Base-by-base conservation (phyloP, 352 stramenopile species). In the Globisporangium apiculatum region DNA sequence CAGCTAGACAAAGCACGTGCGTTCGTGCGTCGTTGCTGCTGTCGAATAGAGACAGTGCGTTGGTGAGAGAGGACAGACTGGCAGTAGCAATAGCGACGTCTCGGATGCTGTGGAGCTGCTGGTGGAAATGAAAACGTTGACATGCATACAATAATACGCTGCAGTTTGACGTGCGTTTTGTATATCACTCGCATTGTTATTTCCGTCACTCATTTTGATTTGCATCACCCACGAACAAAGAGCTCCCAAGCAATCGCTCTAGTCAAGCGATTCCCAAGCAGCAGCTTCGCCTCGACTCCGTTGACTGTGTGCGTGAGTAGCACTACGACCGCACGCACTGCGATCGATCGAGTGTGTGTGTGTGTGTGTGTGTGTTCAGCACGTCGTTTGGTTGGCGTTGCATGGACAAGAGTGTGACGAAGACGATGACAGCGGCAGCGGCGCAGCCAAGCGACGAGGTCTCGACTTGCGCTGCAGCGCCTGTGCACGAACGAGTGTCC, bases 401-500 rank as follows among this genome's bases (percentile, higher is more conserved):
- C 7, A 15, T 47, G 42, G 42, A 47, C 11, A 2, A 17, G 42
- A n/a, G 42, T 24, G 53, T 15, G 53, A 57, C 48, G 24, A 36
- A 11, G 60, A 61, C 17, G 50, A 48, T 7, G 55, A 38, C 50
- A 36, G 49, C 17, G 65, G 56, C 24, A 64, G 68, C n/a, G 71
- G 50, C 11, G 17, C 46, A 35, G 46, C 46, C n/a, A 31, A 31
- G 24, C 24, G 24, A 31, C 24, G 24, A 31, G 24, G 24, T 35
- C 10, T 9, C 47, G 62, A 65, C 55, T 62, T 55, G 55, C 66
- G 53, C 55, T 56, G 51, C 36, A 61, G 52, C 69, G 68, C 69
- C 76, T 74, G 63, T 57, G 65, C 12, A 47, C 57, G 53, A 64
- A 43, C 55, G 40, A 76, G 51, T 58, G 68, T 67, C 40, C 48